Percentiles rank a stretch among this genome's conserved stretches.
These are phyloP conservation scores for Aspergillus versicolor DNA, from an alignment of 2,329 filamentous ascomycete species.

Conservation along the genomic window DNA sequence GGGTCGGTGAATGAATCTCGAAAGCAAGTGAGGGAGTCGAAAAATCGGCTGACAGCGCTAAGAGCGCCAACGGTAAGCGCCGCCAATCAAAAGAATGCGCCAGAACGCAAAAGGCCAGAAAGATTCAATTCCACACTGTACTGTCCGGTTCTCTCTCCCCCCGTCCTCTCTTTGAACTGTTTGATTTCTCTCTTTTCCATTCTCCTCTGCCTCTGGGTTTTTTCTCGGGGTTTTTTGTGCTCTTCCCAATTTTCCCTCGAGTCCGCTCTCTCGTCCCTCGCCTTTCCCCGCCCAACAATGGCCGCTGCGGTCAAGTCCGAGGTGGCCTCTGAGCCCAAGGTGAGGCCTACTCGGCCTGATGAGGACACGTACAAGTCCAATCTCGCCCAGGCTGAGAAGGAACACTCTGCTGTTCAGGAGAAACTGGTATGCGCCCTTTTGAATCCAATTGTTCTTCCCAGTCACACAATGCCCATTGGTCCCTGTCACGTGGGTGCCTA, in stretches of 20 bases:
- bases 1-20: background rate
- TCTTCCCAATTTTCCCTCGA: conserved; percentile 7
- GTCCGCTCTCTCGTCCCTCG: conserved; percentile 5
- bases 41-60: conserved; percentile 33
- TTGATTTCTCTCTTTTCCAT: conserved; percentile 4
- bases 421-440: conserved; percentile 52
- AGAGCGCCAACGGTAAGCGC: conserved; percentile 26
- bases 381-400: conserved; percentile 81
- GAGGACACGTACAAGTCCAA: conserved; percentile 78
- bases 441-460: background rate
- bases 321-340: conserved; percentile 39
- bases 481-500: background rate
- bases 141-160: conserved; percentile 13
- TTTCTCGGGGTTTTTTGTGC: conserved; percentile 3
- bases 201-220: conserved; percentile 9
- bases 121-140: conserved; percentile 14
- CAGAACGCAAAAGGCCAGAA: conserved; percentile 21
- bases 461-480: background rate
- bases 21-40: conserved; percentile 19
- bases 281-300: conserved; percentile 27
- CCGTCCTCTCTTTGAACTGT: conserved; percentile 13
- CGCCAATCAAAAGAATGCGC: conserved; percentile 16
- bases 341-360: conserved; percentile 81
- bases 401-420: conserved; percentile 74
- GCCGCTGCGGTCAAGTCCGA: conserved; percentile 31